These are phyloP conservation scores for Rosellinia necatrix DNA, from an alignment of 2,329 filamentous ascomycete species.

Conservation along the genomic window DNA sequence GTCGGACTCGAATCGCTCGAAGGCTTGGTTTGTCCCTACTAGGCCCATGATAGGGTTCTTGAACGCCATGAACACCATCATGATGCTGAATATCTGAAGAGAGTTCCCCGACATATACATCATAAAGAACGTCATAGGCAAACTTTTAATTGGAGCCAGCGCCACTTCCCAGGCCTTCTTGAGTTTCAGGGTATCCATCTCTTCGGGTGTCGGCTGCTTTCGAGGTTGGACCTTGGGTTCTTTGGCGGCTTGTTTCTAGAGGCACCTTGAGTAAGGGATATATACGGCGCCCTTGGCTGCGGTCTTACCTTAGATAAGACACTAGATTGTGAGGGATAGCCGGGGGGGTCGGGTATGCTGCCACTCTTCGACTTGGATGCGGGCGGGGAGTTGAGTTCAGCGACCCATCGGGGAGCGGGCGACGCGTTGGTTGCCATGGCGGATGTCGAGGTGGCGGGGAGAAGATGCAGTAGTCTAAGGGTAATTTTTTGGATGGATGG, in stretches of 20 bases:
- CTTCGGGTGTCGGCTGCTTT: conserved; percentile 73
- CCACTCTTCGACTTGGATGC: conserved; percentile 66
- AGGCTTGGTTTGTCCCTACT: conserved; percentile 81
- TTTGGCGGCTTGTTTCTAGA: conserved; percentile 56
- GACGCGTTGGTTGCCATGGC: conserved; percentile 36
- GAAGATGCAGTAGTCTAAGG: background rate
- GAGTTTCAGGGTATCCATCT: conserved; percentile 94
- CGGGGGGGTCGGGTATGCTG: conserved; percentile 82
- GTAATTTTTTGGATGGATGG: background rate
- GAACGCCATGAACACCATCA: conserved; percentile 99
- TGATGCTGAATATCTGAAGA: conserved; percentile 98
- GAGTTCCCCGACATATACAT: conserved; percentile 99
- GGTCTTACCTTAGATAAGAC: conserved; percentile 60
- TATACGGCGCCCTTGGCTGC: background rate
- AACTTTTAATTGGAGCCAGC: conserved; percentile 86
- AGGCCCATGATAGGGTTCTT: conserved; percentile 91
- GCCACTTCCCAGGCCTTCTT: conserved; percentile 99
- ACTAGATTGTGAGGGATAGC: conserved; percentile 65
- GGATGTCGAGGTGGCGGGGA: background rate
- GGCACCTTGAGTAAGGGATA: background rate
- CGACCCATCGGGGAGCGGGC: conserved; percentile 76
- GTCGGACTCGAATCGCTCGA: conserved; percentile 86
- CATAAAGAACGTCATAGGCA: conserved; percentile 98
- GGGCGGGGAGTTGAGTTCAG: conserved; percentile 75
- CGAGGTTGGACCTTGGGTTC: conserved; percentile 57